These are phyloP conservation scores for Pichia sp. DNA, from an alignment of 1,139 yeast species.

Conservation along the genomic window DNA sequence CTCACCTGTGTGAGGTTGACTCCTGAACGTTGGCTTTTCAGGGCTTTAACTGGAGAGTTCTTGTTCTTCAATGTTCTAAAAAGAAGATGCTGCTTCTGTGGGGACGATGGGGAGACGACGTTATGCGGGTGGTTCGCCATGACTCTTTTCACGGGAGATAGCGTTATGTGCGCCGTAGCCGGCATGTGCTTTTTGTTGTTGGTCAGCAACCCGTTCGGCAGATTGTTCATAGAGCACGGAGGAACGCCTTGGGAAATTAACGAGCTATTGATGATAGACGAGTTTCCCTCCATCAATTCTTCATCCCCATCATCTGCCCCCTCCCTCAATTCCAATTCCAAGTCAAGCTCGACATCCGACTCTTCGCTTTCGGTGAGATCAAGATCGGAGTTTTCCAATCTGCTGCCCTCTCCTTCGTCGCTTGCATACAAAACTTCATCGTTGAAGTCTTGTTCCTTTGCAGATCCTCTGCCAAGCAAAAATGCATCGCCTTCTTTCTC, in stretches of 20 bases:
- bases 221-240: not conserved
- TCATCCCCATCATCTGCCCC: conserved; percentile 1
- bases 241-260: conserved; percentile 5
- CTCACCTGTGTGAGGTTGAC: conserved; percentile 13
- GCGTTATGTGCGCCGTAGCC: not conserved
- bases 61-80: conserved; percentile 9
- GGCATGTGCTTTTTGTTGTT: not conserved
- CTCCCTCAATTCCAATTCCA: not conserved
- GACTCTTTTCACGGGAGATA: conserved; percentile 9
- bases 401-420: conserved; percentile 15
- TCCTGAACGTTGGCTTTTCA: conserved; percentile 15
- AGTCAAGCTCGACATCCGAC: not conserved
- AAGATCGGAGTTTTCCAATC: conserved; percentile 15
- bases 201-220: not conserved
- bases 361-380: conserved; percentile 7
- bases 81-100: conserved; percentile 6
- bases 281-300: not conserved
- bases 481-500: not conserved
- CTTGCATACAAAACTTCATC: conserved; percentile 13
- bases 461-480: not conserved
- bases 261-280: conserved; percentile 1
- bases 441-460: not conserved
- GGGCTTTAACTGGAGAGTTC: conserved; percentile 12
- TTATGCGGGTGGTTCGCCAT: not conserved
- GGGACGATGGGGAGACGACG: not conserved